Percentiles rank a stretch among this genome's conserved stretches.
These are phyloP conservation scores for Tricholoma sp. DNA, from an alignment of 768 basidiomycete genomes.

Conservation along the genomic window DNA sequence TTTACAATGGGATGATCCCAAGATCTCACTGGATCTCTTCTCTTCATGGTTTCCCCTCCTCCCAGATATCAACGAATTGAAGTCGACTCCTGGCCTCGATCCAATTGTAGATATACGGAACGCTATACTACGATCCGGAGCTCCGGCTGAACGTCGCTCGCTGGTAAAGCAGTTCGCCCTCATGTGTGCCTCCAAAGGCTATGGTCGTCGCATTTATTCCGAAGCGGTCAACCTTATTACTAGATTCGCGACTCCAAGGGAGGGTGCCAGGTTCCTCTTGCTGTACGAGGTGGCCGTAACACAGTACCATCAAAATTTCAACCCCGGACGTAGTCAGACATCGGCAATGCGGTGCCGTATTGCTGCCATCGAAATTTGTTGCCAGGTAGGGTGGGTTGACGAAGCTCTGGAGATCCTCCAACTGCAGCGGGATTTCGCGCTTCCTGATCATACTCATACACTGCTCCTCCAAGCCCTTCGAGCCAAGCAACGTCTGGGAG, in stretches of 20 bases:
- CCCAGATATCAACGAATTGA: slow-evolving; percentile 6
- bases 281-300: slow-evolving; percentile 8
- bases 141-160: slow-evolving; percentile 8
- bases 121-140: slow-evolving; percentile 12
- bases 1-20: slow-evolving; percentile 10
- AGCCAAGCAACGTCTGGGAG: not conserved
- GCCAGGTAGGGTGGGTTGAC: slow-evolving; percentile 13
- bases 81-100: not conserved
- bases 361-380: slow-evolving; percentile 11
- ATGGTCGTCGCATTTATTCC: slow-evolving; percentile 11
- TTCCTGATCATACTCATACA: slow-evolving; percentile 3
- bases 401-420: slow-evolving; percentile 7
- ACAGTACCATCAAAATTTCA: not conserved
- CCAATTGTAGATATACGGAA: slow-evolving; percentile 8
- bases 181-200: slow-evolving; percentile 17
- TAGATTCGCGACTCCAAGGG: slow-evolving; percentile 5
- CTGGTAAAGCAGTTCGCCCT: slow-evolving; percentile 15
- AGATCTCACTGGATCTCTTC: slow-evolving; percentile 4
- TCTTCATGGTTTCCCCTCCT: slow-evolving; percentile 15
- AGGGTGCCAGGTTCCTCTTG: slow-evolving; percentile 6
- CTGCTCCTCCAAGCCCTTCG: slow-evolving; percentile 6
- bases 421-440: slow-evolving; percentile 3
- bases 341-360: slow-evolving; percentile 4
- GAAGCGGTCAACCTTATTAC: slow-evolving; percentile 12
- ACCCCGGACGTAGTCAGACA: not conserved